Evolutionary conservation across 2,329 filamentous ascomycete species (phyloP), one percentile per base, ranked within the genome.

Genomic region (Colletotrichum spinosum): DNA sequence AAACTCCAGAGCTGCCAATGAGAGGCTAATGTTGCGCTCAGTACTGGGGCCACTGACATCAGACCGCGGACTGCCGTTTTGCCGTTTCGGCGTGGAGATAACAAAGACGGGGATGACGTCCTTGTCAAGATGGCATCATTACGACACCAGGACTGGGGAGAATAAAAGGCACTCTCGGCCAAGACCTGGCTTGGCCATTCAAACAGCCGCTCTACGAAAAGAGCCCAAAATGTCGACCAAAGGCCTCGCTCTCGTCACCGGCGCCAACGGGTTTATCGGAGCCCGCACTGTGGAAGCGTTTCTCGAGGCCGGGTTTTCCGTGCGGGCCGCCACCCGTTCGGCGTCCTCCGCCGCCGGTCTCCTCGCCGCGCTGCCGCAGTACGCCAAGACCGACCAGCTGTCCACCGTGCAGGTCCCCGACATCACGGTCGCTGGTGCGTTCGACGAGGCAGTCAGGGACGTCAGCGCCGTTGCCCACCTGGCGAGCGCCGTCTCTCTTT

Each of bases 401-500:
- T 58, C 70, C 37, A 72, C 67, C n/a, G 61, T 72, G 8, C 54
- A 72, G 35, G 78, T 81, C 0, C 70, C 74, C 1, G 77, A 81
- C 50, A 78, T 81, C 33, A 67, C 72, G 6, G 70, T 55, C 1
- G 53, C 71, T 1, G 71, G 73, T 1, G 78, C 78, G 8, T 81
- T 79, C 60, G 73, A 77, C 67, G 67, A 70, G 15, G 78, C 75
- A 1, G 73, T 80, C 15, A 70, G 73, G 42, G 77, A 73, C 13
- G 75, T 76, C 17, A 72, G 76, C 2, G 81, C 79, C 4, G 75
- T 85, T 53, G 74, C 79, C 13, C 83, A 85, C 65, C 74, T 82
- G 9, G 83, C 84, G 0, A 77, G 51, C 12, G 48, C 78, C 13
- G 75, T 80, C 15, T 65, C 81, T 2, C 74, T 72, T 1, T 79